A percentile compares a stretch with the other conserved stretches of the same genome.
These are phyloP conservation scores for Adansonia gregorii DNA, from an alignment of 441 rosid genomes.

Conservation along the genomic window DNA sequence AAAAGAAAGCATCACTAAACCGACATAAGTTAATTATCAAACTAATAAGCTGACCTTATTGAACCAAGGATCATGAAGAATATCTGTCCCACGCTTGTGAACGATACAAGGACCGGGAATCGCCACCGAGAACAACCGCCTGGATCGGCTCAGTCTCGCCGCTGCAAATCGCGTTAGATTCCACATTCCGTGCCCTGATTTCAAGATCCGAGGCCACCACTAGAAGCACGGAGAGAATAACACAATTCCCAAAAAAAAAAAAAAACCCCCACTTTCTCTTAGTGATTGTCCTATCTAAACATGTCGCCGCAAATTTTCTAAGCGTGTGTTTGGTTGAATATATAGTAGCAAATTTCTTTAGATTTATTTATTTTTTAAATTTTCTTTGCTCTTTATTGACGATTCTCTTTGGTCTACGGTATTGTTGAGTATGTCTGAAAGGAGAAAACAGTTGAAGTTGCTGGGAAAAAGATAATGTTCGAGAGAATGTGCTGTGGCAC, in stretches of 20 bases:
- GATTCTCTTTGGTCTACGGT: constrained; percentile 11
- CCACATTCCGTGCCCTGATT: constrained; percentile 62
- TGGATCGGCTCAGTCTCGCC: constrained; percentile 51
- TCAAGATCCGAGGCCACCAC: constrained; percentile 42
- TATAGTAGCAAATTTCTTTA: not conserved
- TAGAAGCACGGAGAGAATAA: not conserved
- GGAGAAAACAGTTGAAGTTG: constrained; percentile 11
- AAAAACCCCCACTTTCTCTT: not conserved
- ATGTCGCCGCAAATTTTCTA: constrained; percentile 18
- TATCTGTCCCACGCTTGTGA: constrained; percentile 97
- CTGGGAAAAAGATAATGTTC: not conserved
- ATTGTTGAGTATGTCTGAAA: constrained; percentile 1
- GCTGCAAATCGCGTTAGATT: constrained; percentile 54
- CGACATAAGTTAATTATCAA: not conserved
- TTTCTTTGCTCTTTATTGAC: not conserved
- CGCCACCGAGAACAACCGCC: constrained; percentile 70
- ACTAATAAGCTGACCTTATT: constrained; percentile 63
- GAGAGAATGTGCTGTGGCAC: constrained; percentile 6
- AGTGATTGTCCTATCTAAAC: not conserved
- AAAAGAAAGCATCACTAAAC: not conserved
- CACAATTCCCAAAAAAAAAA: not conserved
- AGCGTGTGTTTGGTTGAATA: constrained; percentile 25
- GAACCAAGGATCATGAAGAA: constrained; percentile 99
- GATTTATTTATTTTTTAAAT: not conserved
- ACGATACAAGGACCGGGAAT: constrained; percentile 94